Percentiles rank a stretch among this genome's conserved stretches.
These are phyloP conservation scores for Auxenochlorella pyrenoidosa DNA, from an alignment of 139 green algal species.

Conservation along the genomic window DNA sequence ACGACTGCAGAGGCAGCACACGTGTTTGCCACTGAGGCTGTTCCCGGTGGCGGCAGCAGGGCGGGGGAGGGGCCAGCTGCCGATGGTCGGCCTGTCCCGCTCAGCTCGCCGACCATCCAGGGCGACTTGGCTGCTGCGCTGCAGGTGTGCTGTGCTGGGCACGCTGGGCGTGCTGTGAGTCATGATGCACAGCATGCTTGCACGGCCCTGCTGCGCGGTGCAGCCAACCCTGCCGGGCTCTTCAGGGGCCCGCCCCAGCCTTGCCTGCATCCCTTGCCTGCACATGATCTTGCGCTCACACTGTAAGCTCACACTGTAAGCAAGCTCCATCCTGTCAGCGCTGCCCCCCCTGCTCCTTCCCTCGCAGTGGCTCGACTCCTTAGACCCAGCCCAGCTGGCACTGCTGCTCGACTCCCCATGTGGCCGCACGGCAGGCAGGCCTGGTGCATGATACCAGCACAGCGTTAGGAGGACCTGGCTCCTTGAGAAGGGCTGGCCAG, in stretches of 20 bases:
- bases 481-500: too few species aligned
- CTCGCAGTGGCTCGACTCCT: constrained; percentile 30
- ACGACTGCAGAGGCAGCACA: background rate
- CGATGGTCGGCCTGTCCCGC: background rate
- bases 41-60: background rate
- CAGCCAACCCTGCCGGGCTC: background rate
- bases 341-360: background rate
- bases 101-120: background rate
- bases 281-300: background rate
- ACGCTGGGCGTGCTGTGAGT: background rate
- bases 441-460: background rate
- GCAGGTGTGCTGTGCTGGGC: constrained; percentile 5
- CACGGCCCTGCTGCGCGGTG: too few species aligned
- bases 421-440: background rate
- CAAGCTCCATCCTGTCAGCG: too few species aligned
- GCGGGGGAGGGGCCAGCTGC: too few species aligned
- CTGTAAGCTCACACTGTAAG: too few species aligned
- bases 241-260: too few species aligned
- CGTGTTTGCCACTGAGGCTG: background rate
- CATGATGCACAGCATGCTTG: background rate
- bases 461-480: too few species aligned
- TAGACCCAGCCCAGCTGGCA: constrained; percentile 17
- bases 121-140: background rate
- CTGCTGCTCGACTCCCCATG: background rate
- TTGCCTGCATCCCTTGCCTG: background rate